phyloP scores from a whole-genome alignment of 495 filamentous ascomycete species.

The Rhizodiscina lignyota region DNA sequence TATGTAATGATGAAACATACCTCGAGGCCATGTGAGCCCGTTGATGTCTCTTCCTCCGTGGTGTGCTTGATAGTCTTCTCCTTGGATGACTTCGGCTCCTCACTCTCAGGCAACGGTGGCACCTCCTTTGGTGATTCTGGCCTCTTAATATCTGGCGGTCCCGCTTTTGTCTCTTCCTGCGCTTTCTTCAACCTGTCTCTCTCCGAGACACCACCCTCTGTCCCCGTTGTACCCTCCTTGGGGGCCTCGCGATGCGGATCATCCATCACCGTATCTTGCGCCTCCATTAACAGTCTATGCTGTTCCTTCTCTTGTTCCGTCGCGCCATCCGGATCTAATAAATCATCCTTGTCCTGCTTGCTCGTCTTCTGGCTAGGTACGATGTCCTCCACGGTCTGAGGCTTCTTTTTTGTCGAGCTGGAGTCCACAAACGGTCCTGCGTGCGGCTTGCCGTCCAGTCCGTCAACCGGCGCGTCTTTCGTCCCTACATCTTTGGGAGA shows the following conservation, averaged over 20 bases:
- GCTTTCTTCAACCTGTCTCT: conserved; percentile 57
- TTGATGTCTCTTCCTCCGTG: conserved; percentile 24
- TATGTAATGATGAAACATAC: conserved; percentile 24
- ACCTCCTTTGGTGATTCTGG: conserved; percentile 73
- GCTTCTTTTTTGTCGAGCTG: conserved; percentile 17
- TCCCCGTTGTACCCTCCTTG: conserved; percentile 73
- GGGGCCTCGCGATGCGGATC: conserved; percentile 56
- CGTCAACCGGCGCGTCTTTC: conserved; percentile 85
- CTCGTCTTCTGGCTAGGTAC: not conserved
- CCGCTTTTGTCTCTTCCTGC: conserved; percentile 40
- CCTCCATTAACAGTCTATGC: conserved; percentile 20
- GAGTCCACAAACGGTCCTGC: conserved; percentile 47
- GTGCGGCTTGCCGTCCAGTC: conserved; percentile 90
- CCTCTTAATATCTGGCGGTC: conserved; percentile 48
- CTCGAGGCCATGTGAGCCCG: conserved; percentile 45
- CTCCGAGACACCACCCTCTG: conserved; percentile 70
- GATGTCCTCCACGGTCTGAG: conserved; percentile 30
- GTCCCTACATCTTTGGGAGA: conserved; percentile 39
- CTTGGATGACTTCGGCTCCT: conserved; percentile 27
- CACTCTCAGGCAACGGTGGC: conserved; percentile 63
- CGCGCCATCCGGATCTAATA: conserved; percentile 15
- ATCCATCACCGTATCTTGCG: conserved; percentile 84
- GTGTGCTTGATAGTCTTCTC: conserved; percentile 24
- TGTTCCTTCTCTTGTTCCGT: conserved; percentile 14
- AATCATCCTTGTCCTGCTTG: no score